Conservation (phyloP, 1,139 yeast genomes). For the Sugiyamaella castrensis region DNA sequence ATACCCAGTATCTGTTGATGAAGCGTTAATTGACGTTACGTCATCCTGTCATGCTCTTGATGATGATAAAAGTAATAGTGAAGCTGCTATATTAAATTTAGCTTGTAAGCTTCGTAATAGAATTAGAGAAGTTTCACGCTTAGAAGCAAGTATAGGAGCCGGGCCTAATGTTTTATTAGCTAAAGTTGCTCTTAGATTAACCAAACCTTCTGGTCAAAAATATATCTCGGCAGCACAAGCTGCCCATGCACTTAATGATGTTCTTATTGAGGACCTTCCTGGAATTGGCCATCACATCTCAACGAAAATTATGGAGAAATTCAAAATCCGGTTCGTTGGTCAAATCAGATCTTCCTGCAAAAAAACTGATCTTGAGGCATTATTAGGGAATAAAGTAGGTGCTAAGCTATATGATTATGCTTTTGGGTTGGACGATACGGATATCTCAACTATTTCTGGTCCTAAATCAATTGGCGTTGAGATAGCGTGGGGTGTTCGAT, state of each 20-base stretch:
- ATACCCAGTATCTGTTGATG: slow-evolving; percentile 88
- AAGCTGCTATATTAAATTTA: slow-evolving; percentile 25
- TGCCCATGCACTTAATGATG: slow-evolving; percentile 35
- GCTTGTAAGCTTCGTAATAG: slow-evolving; percentile 45
- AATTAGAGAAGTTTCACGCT: slow-evolving; percentile 50
- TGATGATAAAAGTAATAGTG: neutral
- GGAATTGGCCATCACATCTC: slow-evolving; percentile 71
- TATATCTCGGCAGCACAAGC: slow-evolving; percentile 29
- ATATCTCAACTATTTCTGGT: slow-evolving; percentile 48
- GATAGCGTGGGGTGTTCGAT: slow-evolving; percentile 87
- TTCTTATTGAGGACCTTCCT: slow-evolving; percentile 64
- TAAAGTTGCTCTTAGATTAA: slow-evolving; percentile 65
- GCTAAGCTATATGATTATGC: slow-evolving; percentile 55
- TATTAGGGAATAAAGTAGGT: slow-evolving; percentile 73
- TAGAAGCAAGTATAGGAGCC: slow-evolving; percentile 76
- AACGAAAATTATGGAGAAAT: slow-evolving; percentile 40
- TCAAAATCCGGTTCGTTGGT: slow-evolving; percentile 32
- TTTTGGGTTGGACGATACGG: slow-evolving; percentile 65
- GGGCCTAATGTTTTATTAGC: slow-evolving; percentile 73
- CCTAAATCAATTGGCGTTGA: slow-evolving; percentile 84
- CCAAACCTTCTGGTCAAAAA: slow-evolving; percentile 75
- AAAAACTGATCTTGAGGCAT: slow-evolving; percentile 38
- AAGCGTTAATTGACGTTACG: slow-evolving; percentile 67
- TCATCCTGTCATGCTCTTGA: neutral
- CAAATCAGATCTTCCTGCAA: slow-evolving; percentile 44